These are phyloP conservation scores for Madurella mycetomatis DNA, from an alignment of 2,329 filamentous ascomycete genomes.

Conservation along the genomic window DNA sequence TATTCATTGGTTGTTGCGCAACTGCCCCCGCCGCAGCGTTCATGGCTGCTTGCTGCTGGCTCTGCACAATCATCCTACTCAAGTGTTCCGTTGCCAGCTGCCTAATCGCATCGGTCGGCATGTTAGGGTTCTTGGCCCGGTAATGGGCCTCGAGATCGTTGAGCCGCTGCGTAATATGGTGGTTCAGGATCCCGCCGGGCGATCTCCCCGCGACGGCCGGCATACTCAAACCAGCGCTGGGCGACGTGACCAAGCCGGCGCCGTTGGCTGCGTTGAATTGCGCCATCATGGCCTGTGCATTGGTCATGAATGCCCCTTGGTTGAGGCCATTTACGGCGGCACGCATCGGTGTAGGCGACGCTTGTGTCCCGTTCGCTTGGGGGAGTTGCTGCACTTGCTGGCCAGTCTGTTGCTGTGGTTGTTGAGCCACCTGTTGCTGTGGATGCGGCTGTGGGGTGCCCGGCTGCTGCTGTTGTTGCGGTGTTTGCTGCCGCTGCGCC, in stretches of 20 bases:
- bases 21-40: slow-evolving; percentile 39
- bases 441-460: slow-evolving; percentile 30
- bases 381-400: slow-evolving; percentile 37
- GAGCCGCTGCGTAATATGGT: slow-evolving; percentile 48
- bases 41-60: slow-evolving; percentile 44
- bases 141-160: slow-evolving; percentile 50
- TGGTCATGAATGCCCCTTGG: slow-evolving; percentile 51
- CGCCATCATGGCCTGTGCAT: slow-evolving; percentile 50
- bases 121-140: slow-evolving; percentile 46
- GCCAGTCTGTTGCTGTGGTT: slow-evolving; percentile 29
- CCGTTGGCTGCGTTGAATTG: slow-evolving; percentile 43
- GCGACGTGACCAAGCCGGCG: slow-evolving; percentile 41
- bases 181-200: slow-evolving; percentile 40
- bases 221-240: slow-evolving; percentile 44
- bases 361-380: slow-evolving; percentile 32
- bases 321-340: slow-evolving; percentile 41
- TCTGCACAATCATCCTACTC: slow-evolving; percentile 44
- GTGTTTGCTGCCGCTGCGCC: slow-evolving; percentile 26
- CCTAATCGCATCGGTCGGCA: slow-evolving; percentile 46
- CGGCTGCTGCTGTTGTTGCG: slow-evolving; percentile 33
- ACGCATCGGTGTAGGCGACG: slow-evolving; percentile 31
- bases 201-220: slow-evolving; percentile 42
- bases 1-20: slow-evolving; percentile 47
- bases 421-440: slow-evolving; percentile 28
- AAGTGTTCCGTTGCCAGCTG: slow-evolving; percentile 50